Base-by-base conservation (phyloP, 495 filamentous ascomycete genomes). In the Penicillium fimorum region DNA sequence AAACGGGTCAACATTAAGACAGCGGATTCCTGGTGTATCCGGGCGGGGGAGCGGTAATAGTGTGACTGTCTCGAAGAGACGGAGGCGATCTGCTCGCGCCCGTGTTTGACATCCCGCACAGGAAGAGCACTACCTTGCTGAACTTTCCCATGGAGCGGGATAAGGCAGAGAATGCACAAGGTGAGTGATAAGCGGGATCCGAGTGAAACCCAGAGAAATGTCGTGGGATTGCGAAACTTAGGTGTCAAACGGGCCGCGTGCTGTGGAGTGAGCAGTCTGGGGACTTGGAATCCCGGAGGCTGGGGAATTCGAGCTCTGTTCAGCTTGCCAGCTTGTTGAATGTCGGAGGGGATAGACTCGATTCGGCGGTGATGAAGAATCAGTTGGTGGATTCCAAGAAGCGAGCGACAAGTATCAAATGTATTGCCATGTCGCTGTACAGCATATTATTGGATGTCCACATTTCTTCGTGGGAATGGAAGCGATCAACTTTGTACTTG, bases 51-150 rank as follows among this genome's bases (percentile, higher is more conserved):
- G 59, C 60, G 71, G 12, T 73, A 70, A 70, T 69, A 75, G 49
- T 73, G 69, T 35, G 74, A 75, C 47, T 76, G 71, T 72, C 63
- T 75, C 17, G 71, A 74, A 46, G 68, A 73, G 58, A 76, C 72
- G 10, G 72, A 71, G 2, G 73, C 73, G 1, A 70, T 75, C 8
- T 72, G 69, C 55, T 72, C 67, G 17, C 63, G 17, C 56, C 77
- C 6, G 67, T 74, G 17, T 76, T 70, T 35, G 71, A 74, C 52
- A 74, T 76, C 27, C 55, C 63, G 1, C 44, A 55, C 2, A 59
- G 60, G 40, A 63, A 58, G 25, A 71, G 73, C 20, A 66, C 68
- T 17, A 73, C 70, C 13, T 30, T 75, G 52, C 27, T 78, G 5
- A 72, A 59, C 0, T 73, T 76, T 54, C 71, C 65, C 12, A 69